Evolutionary conservation across 352 stramenopile species (phyloP).

Genomic region (Phytophthora tentaculata): DNA sequence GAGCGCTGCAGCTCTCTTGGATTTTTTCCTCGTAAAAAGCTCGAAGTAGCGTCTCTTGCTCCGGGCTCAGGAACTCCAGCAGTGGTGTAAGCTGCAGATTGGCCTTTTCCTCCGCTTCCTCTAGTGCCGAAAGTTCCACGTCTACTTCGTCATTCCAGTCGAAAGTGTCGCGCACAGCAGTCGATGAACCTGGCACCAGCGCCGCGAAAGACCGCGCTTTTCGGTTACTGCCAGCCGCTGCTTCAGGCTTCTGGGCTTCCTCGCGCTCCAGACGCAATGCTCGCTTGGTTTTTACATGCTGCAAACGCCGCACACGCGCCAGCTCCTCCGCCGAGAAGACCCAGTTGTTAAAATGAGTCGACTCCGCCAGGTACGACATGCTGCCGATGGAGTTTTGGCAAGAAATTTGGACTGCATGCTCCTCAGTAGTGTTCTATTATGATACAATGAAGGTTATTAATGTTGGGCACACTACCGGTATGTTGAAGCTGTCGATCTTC

Average conservation of each 20-base stretch:
- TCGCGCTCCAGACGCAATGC: slow-evolving; percentile 72
- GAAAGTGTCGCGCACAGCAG: slow-evolving; percentile 59
- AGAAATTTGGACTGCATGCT: slow-evolving; percentile 2
- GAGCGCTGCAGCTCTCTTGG: slow-evolving; percentile 82
- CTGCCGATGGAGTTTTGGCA: background rate
- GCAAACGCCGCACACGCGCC: slow-evolving; percentile 55
- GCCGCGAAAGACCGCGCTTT: slow-evolving; percentile 85
- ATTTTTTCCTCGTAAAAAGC: slow-evolving; percentile 86
- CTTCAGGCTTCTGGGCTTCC: slow-evolving; percentile 39
- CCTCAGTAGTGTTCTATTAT: background rate
- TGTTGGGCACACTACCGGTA: slow-evolving; percentile 9
- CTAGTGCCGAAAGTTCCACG: slow-evolving; percentile 45
- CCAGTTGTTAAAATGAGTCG: slow-evolving; percentile 92
- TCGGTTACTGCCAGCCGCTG: slow-evolving; percentile 31
- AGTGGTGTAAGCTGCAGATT: slow-evolving; percentile 56
- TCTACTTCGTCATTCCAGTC: slow-evolving; percentile 84
- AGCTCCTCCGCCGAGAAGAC: slow-evolving; percentile 78
- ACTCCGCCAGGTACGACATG: slow-evolving; percentile 86
- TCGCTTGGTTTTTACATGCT: slow-evolving; percentile 68
- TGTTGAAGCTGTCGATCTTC: slow-evolving; percentile 22
- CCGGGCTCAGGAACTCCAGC: slow-evolving; percentile 61
- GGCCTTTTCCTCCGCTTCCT: slow-evolving; percentile 61
- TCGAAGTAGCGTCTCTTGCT: slow-evolving; percentile 71
- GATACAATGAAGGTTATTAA: background rate
- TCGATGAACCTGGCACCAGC: slow-evolving; percentile 69